Evolutionary conservation across 2,329 filamentous ascomycete genomes (phyloP).

Genomic region (Ceratocystis cubensis): DNA sequence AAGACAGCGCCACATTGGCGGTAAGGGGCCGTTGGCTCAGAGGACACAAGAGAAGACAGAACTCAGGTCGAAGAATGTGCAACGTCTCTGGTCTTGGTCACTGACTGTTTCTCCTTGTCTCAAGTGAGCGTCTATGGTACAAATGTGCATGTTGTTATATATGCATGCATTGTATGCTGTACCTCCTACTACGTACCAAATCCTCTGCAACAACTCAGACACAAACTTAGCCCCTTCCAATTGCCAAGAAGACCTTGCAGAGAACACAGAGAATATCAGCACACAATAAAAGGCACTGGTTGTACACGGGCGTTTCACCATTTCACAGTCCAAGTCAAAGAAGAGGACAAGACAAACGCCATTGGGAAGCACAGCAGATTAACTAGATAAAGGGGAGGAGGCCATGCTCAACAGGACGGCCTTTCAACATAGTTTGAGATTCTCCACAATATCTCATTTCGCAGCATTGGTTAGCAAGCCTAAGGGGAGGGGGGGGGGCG

Average conservation of each 20-base stretch:
- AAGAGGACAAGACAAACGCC: no score
- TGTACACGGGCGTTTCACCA: background rate
- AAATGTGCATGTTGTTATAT: background rate
- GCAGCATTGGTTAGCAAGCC: background rate
- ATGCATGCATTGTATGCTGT: background rate
- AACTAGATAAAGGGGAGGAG: background rate
- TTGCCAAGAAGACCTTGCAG: no score
- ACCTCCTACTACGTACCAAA: background rate
- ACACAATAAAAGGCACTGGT: background rate
- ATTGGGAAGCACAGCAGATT: background rate
- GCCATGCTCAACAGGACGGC: no score
- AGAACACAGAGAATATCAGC: background rate
- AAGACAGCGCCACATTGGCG: background rate
- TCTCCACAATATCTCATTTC: slow-evolving; percentile 7
- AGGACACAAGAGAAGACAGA: background rate
- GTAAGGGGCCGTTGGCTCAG: background rate
- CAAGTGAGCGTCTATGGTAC: no score
- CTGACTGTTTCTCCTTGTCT: background rate
- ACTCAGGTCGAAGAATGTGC: background rate
- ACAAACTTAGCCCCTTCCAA: no score
- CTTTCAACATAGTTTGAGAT: background rate
- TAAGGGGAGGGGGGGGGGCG: background rate
- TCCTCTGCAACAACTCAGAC: background rate
- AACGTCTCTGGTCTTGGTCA: no score
- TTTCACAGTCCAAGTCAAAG: background rate